phyloP scores from a whole-genome alignment of 148 eudicot genomes.

The Cornus controversa region DNA sequence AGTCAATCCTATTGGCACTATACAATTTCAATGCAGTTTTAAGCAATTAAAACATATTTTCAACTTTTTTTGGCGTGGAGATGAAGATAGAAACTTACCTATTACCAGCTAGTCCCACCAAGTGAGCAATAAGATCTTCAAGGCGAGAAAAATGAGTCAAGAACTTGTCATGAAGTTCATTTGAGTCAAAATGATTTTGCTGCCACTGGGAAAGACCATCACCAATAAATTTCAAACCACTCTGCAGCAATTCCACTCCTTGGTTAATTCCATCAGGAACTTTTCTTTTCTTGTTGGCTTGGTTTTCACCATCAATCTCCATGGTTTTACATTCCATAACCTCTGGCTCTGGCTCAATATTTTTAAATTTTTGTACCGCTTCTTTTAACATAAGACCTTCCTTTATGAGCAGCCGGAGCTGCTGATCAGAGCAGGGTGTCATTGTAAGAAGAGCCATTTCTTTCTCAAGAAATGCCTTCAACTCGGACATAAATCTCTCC shows the following conservation, averaged over 20 bases:
- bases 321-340: constrained; percentile 28
- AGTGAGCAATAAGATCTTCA: constrained; percentile 52
- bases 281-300: constrained; percentile 52
- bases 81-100: constrained; percentile 26
- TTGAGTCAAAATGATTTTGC: constrained; percentile 35
- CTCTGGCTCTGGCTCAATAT: constrained; percentile 10
- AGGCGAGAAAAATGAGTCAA: constrained; percentile 57
- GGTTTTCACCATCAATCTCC: constrained; percentile 40
- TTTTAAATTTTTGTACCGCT: constrained; percentile 27
- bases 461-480: constrained; percentile 78
- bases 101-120: constrained; percentile 49
- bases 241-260: constrained; percentile 76
- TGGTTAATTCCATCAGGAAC: constrained; percentile 58
- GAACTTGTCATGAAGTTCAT: constrained; percentile 50
- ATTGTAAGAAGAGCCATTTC: constrained; percentile 48
- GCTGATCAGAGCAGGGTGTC: constrained; percentile 48
- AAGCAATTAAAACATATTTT: background rate
- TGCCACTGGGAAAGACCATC: constrained; percentile 64
- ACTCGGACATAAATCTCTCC: constrained; percentile 77
- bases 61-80: background rate
- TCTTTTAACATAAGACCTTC: constrained; percentile 62
- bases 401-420: constrained; percentile 35
- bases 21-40: background rate
- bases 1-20: background rate
- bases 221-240: constrained; percentile 68